A percentile compares a stretch with the other conserved stretches of the same genome.
Evolutionary conservation across 169 alveolate genomes (phyloP).

Genomic region (Plasmodium vinckei): DNA sequence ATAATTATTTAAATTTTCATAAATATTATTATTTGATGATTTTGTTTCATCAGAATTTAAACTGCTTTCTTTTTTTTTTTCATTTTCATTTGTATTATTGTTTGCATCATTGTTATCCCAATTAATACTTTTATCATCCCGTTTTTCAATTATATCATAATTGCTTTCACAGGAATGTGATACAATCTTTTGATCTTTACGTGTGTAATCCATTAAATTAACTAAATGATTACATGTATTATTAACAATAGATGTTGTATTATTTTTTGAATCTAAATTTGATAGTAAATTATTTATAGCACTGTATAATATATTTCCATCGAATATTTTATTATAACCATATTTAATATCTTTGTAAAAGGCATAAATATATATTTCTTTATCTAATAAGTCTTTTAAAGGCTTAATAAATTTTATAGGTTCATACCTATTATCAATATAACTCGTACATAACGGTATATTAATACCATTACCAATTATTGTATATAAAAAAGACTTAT

Average conservation of each 20-base stretch:
- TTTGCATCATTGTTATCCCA: not conserved
- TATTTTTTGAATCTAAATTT: conserved; percentile 34
- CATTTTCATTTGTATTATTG: not conserved
- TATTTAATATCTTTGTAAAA: conserved; percentile 56
- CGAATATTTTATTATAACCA: conserved; percentile 18
- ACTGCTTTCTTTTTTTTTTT: not conserved
- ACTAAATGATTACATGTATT: conserved; percentile 36
- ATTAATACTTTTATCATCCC: not conserved
- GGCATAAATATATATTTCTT: conserved; percentile 69
- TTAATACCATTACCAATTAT: conserved; percentile 64
- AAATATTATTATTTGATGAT: not conserved
- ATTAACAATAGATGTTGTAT: conserved; percentile 30
- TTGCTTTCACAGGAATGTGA: not conserved
- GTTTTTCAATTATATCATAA: not conserved
- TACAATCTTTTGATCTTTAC: not conserved
- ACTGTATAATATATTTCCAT: conserved; percentile 28
- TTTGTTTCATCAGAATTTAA: conserved; percentile 1
- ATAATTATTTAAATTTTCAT: not conserved
- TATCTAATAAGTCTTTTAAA: conserved; percentile 51
- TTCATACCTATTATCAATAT: conserved; percentile 52
- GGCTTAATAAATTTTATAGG: conserved; percentile 48
- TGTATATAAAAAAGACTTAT: conserved; percentile 60
- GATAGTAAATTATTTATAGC: conserved; percentile 51
- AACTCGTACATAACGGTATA: conserved; percentile 40
- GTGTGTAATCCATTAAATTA: conserved; percentile 1